These are phyloP conservation scores for Dujonia santamariae DNA, from an alignment of 1,139 yeast species.

Conservation along the genomic window DNA sequence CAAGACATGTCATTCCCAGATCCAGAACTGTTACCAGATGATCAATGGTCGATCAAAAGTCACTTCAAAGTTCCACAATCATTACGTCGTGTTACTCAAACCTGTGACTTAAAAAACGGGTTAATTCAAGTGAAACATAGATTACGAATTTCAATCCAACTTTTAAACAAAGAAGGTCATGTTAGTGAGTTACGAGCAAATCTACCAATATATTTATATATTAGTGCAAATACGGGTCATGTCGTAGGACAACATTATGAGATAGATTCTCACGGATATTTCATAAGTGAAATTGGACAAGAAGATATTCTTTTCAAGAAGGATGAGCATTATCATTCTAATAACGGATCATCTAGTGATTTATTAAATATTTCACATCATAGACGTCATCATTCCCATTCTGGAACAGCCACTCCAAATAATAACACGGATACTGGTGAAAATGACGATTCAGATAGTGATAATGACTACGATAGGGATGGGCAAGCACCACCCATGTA, in stretches of 20 bases:
- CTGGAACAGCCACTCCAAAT: background rate
- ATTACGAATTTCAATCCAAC: constrained; percentile 51
- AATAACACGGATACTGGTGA: constrained; percentile 10
- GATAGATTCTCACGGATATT: constrained; percentile 47
- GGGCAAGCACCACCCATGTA: constrained; percentile 43
- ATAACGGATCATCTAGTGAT: background rate
- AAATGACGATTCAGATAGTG: constrained; percentile 13
- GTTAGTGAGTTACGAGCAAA: constrained; percentile 68
- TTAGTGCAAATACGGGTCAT: constrained; percentile 50
- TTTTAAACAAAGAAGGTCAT: constrained; percentile 61
- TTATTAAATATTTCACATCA: background rate
- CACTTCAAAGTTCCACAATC: constrained; percentile 49
- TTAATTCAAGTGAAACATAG: constrained; percentile 60
- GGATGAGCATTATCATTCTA: constrained; percentile 12
- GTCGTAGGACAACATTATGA: constrained; percentile 51
- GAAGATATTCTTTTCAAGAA: constrained; percentile 38
- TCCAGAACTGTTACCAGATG: constrained; percentile 31
- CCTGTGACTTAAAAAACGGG: constrained; percentile 48
- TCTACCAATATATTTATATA: constrained; percentile 57
- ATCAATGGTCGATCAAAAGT: constrained; percentile 51
- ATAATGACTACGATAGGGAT: constrained; percentile 26
- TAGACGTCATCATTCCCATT: background rate
- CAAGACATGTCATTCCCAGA: constrained; percentile 27
- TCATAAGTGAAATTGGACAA: constrained; percentile 32
- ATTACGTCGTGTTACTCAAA: constrained; percentile 54